These are phyloP conservation scores for Fusarium armeniacum DNA, from an alignment of 2,329 filamentous ascomycete genomes.

Conservation along the genomic window DNA sequence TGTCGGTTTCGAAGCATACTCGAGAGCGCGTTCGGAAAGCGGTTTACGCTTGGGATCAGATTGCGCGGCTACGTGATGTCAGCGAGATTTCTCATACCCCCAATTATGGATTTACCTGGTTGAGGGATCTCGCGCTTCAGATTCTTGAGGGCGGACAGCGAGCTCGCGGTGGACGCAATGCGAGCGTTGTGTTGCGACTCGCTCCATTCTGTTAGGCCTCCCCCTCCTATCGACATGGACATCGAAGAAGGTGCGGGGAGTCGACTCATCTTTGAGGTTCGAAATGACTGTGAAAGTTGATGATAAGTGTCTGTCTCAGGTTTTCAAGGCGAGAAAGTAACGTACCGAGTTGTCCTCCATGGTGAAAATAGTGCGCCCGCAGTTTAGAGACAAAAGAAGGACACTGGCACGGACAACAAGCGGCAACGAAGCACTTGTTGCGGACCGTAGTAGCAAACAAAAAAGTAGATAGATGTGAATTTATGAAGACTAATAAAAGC, in stretches of 20 bases:
- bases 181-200: slow-evolving; percentile 73
- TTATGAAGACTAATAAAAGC: slow-evolving; percentile 9
- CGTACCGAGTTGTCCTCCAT: slow-evolving; percentile 56
- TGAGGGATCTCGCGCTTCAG: slow-evolving; percentile 67
- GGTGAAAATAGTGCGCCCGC: slow-evolving; percentile 44
- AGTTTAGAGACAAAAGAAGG: slow-evolving; percentile 40
- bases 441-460: slow-evolving; percentile 39
- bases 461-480: slow-evolving; percentile 43
- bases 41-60: slow-evolving; percentile 73
- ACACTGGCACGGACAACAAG: slow-evolving; percentile 53
- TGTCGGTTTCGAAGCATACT: slow-evolving; percentile 60
- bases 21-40: slow-evolving; percentile 67
- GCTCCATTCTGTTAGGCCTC: slow-evolving; percentile 66
- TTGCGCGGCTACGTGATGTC: slow-evolving; percentile 60
- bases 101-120: slow-evolving; percentile 55
- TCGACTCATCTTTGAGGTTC: slow-evolving; percentile 53
- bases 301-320: slow-evolving; percentile 14
- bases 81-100: slow-evolving; percentile 16
- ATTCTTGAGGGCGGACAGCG: slow-evolving; percentile 57
- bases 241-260: slow-evolving; percentile 50
- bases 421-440: slow-evolving; percentile 54
- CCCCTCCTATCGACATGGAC: slow-evolving; percentile 50
- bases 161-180: slow-evolving; percentile 59
- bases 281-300: slow-evolving; percentile 44
- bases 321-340: slow-evolving; percentile 8